phyloP scores from a whole-genome alignment of 163 green algal species.

The Scenedesmus sp. region DNA sequence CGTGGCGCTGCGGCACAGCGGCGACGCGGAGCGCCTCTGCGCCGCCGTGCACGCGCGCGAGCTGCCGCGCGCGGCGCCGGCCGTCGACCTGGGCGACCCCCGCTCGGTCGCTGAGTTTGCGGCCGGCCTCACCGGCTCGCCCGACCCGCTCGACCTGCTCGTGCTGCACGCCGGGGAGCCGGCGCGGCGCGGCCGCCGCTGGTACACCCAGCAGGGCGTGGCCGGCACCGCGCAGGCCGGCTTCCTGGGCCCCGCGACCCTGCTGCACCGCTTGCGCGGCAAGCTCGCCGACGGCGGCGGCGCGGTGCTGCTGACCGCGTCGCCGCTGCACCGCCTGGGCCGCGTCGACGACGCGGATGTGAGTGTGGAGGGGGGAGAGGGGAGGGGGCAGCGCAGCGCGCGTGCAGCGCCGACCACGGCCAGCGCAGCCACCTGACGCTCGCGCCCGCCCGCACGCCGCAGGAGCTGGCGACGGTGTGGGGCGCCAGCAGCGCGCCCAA shows the following conservation, averaged over 20 bases:
- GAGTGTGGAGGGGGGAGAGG: no score
- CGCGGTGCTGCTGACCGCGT: constrained; percentile 10
- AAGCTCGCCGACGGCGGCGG: constrained; percentile 7
- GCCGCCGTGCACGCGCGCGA: no score
- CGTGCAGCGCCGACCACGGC: no score
- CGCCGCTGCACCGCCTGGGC: constrained; percentile 18
- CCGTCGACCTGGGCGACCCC: constrained; percentile 5
- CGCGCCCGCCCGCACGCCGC: no score
- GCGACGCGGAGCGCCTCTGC: neutral
- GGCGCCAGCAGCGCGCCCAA: no score
- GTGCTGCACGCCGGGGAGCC: constrained; percentile 17
- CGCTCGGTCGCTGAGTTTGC: constrained; percentile 12
- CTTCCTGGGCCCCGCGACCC: constrained; percentile 27
- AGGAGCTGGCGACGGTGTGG: no score
- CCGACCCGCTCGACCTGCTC: constrained; percentile 15
- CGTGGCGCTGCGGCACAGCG: neutral
- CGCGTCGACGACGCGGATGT: no score
- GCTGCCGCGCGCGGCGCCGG: neutral
- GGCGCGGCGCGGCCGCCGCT: neutral
- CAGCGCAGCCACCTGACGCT: no score
- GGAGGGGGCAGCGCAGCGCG: neutral
- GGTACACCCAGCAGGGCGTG: constrained; percentile 22
- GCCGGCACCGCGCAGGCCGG: constrained; percentile 11
- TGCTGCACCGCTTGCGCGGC: constrained; percentile 15
- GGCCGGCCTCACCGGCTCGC: neutral